Base-by-base conservation (phyloP, 2,329 filamentous ascomycete genomes). In the Claviceps lovelessii region DNA sequence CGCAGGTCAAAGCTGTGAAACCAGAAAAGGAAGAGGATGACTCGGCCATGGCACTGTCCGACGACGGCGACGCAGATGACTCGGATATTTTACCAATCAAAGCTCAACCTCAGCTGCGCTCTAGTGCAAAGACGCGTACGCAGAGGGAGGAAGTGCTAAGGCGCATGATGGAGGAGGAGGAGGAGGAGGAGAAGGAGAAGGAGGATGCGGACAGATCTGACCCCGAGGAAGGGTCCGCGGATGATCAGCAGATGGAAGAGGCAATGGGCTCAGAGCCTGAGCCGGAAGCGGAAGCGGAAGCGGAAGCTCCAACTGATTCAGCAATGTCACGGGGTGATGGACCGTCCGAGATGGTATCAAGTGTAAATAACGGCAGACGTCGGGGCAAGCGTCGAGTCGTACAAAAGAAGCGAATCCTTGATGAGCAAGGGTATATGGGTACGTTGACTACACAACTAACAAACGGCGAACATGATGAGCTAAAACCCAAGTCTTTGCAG, bases 371-470 rank as follows among this genome's bases (percentile, higher is more conserved):
- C 56, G 86, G 86, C 0, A 79, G 89, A 44, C 78, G 87, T 56
- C 81, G 90, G 59, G 89, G 88, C 37, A 84, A 81, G 66, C 79
- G 90, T 61, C 81, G 85, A 62, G 80, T 96, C 8, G 88, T 87
- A 80, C 90, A 88, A 71, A 95, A 94, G 76, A 87, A 85, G 73
- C 90, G 85, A 48, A 79, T 86, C 54, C 85, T 90, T 67, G 90
- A 96, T 60, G 88, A 90, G 51, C 85, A 95, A 59, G 90, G 90
- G 6, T 96, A 94, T 67, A 78, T 96, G 57, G 86, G 88, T 90
- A 75, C 68, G 82, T 70, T 29, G 9, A 28, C 37, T 31, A n/a
- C 23, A n/a, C 31, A 9, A 29, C 13, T 11, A 46, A n/a, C n/a
- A 13, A 29, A 39, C 28, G 11, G 17, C 11, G 31, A 47, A 35